Base-by-base conservation (phyloP, 2,329 filamentous ascomycete genomes). In the Paracoccidioides brasiliensis region DNA sequence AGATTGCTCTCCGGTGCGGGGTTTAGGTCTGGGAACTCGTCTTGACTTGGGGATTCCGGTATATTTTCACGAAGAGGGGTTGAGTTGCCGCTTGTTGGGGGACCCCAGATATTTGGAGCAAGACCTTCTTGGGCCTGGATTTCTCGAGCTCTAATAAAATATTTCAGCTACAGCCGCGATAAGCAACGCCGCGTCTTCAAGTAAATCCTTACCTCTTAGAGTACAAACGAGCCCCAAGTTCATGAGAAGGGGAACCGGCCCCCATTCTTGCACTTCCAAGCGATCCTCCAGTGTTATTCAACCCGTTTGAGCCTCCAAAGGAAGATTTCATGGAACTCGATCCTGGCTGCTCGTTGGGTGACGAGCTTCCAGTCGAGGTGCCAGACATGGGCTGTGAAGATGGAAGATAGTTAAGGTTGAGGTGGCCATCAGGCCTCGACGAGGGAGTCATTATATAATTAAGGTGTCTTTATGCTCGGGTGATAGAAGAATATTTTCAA, bases 31-130 rank as follows among this genome's bases (percentile, higher is more conserved):
- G 93, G 90, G 64, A 97, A 97, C 63, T 88, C 91, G 74, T 96
- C 91, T 63, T 79, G 80, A 62, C 87, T 93, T 37, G 93, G 93
- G 40, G 91, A 96, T 74, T 98, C 93, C 60, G 91, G 90, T 59
- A 98, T 97, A 62, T 91, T 96, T 75, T 97, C 93, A 66, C 93
- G 88, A 53, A 98, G 80, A 63, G 93, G 93, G 44, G 91, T 96
- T 22, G 91, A 96, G 71, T 95, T 91, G 61, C 91, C 93, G 70
- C 91, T 96, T 55, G 91, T 95, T 51, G 93, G 91, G 62, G 93
- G 91, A 9, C 93, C 90, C 93, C 93, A 97, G 45, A 86, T 85
- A 67, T 84, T 70, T 81, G 79, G 67, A 78, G 84, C 68, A 77
- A 95, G 79, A 53, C 90, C 90, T 79, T 97, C 91, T 74, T 96